Conservation (phyloP, 108 stramenopile genomes). For the Craspedostauros australis region DNA sequence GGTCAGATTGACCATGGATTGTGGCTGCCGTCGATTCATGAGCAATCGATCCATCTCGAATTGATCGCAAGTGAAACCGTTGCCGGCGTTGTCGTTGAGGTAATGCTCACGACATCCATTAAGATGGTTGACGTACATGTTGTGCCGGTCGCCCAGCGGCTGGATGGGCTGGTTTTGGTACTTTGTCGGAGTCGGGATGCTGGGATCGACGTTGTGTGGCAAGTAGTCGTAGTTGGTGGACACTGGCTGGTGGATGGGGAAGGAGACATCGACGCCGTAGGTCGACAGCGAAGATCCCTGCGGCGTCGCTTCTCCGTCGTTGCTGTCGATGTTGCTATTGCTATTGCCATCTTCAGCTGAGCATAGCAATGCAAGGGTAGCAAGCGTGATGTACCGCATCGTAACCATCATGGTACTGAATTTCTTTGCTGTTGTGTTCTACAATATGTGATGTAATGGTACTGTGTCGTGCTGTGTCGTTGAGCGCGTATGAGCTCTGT, state of each 20-base stretch:
- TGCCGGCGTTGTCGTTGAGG: conserved; percentile 1
- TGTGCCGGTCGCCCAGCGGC: conserved; percentile 36
- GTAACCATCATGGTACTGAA: too few relatives aligned
- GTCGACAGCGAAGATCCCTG: too few relatives aligned
- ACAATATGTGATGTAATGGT: too few relatives aligned
- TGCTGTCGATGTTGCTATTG: too few relatives aligned
- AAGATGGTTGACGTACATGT: conserved; percentile 26
- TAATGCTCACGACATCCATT: conserved; percentile 29
- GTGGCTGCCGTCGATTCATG: conserved; percentile 37
- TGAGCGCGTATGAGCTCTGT: too few relatives aligned
- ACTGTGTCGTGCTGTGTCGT: too few relatives aligned
- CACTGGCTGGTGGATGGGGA: conserved; percentile 36
- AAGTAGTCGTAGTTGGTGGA: conserved; percentile 40
- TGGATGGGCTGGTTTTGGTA: conserved; percentile 36
- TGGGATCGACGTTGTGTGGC: conserved; percentile 25
- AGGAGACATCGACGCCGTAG: conserved; percentile 50
- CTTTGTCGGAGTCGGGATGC: conserved; percentile 9
- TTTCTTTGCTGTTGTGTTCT: too few relatives aligned
- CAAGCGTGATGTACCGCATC: too few relatives aligned
- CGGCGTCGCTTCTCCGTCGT: too few relatives aligned
- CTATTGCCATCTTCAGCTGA: too few relatives aligned
- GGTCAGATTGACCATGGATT: conserved; percentile 26
- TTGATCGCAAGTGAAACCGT: conserved; percentile 41
- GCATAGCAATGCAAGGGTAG: too few relatives aligned
- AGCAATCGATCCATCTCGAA: conserved; percentile 49